A percentile compares a stretch with the other conserved stretches of the same genome.
Evolutionary conservation across 305 asterid species (phyloP).

Genomic region (Fraxinus floribunda): DNA sequence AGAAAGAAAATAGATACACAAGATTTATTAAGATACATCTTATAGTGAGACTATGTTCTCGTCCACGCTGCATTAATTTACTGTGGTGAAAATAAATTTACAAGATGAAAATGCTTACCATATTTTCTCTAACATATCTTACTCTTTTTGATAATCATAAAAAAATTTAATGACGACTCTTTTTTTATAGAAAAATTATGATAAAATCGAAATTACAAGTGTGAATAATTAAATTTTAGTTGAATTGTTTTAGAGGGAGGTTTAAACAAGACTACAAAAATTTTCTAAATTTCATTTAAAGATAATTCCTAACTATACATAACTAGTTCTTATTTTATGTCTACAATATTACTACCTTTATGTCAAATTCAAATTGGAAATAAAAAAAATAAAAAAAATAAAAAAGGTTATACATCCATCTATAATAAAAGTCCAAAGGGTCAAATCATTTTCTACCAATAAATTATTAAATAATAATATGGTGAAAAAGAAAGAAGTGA

Average conservation of each 20-base stretch:
- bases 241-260: too few relatives aligned
- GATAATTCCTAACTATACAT: neutral
- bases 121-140: too few relatives aligned
- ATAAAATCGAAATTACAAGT: neutral
- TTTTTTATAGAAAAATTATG: neutral
- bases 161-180: too few relatives aligned
- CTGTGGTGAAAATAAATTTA: neutral
- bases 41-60: neutral
- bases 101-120: neutral
- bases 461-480: neutral
- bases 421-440: neutral
- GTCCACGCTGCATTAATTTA: neutral
- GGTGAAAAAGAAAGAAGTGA: neutral
- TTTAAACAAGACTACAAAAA: neutral
- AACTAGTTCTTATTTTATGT: neutral
- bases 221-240: too few relatives aligned
- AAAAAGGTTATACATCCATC: neutral
- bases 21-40: neutral
- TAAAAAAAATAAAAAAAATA: too few relatives aligned
- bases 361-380: neutral
- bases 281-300: neutral
- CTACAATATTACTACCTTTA: neutral
- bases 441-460: neutral
- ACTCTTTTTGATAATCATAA: neutral
- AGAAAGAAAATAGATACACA: neutral